These are phyloP conservation scores for Boletus edulis DNA, from an alignment of 768 basidiomycete genomes.

Conservation along the genomic window DNA sequence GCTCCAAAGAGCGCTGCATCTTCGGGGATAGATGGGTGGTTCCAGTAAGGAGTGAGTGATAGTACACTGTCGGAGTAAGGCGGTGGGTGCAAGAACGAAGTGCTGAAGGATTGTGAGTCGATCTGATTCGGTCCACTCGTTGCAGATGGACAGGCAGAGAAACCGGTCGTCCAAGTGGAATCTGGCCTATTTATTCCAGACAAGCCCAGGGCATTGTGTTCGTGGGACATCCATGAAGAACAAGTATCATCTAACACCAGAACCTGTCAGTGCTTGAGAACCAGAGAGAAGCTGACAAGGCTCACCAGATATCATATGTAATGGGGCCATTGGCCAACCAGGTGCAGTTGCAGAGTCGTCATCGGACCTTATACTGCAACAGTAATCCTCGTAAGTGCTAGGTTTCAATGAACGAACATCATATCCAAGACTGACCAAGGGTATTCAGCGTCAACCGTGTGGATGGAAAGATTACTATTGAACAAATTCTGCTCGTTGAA, in stretches of 20 bases:
- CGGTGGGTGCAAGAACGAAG: neutral
- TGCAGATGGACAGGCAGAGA: neutral
- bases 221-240: neutral
- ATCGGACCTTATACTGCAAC: neutral
- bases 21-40: neutral
- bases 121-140: neutral
- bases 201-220: conserved; percentile 1
- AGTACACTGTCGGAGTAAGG: neutral
- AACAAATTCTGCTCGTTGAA: neutral
- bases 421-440: neutral
- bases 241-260: neutral
- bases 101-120: neutral
- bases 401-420: neutral
- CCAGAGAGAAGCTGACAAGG: neutral
- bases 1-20: neutral
- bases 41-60: neutral
- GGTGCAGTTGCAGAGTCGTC: neutral
- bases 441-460: neutral
- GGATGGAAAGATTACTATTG: neutral
- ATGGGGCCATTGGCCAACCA: neutral
- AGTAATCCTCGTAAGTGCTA: neutral
- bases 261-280: neutral
- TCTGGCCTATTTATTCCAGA: neutral
- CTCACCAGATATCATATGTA: neutral
- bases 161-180: neutral